A percentile compares a stretch with the other conserved stretches of the same genome.
phyloP scores from a whole-genome alignment of 1,284 basidiomycete genomes.

The Leccinum angustisporum region DNA sequence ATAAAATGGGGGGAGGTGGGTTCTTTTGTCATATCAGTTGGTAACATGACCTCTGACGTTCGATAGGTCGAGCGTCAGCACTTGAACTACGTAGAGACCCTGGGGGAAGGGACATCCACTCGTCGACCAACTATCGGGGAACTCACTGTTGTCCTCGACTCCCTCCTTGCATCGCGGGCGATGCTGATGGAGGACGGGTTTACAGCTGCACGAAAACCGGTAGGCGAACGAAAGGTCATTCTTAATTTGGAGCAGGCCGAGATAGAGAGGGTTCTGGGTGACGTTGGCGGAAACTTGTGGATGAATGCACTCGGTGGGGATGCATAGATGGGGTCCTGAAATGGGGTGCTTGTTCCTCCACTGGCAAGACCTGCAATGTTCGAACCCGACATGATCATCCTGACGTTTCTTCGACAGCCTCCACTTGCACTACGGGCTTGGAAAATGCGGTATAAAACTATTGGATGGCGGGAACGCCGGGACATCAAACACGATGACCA shows the following conservation, averaged over 20 bases:
- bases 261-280: conserved; percentile 71
- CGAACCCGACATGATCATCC: not conserved
- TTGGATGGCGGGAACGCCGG: not conserved
- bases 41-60: conserved; percentile 7
- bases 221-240: conserved; percentile 59
- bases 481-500: not conserved
- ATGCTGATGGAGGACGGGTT: conserved; percentile 67
- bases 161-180: conserved; percentile 69
- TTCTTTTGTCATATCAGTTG: conserved; percentile 11
- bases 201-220: conserved; percentile 49
- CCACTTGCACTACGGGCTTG: not conserved
- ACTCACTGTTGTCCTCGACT: conserved; percentile 62
- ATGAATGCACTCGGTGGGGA: conserved; percentile 48
- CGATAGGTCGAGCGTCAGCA: conserved; percentile 68
- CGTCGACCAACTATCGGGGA: conserved; percentile 57
- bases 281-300: conserved; percentile 70
- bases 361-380: conserved; percentile 1
- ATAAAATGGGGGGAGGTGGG: conserved; percentile 80
- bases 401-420: not conserved
- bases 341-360: not conserved
- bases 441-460: not conserved
- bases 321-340: conserved; percentile 10
- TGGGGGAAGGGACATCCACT: conserved; percentile 52
- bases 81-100: conserved; percentile 54
- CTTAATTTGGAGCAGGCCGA: conserved; percentile 71